Base-by-base conservation (phyloP, 139 green algal genomes). In the Chloropicon primus region DNA sequence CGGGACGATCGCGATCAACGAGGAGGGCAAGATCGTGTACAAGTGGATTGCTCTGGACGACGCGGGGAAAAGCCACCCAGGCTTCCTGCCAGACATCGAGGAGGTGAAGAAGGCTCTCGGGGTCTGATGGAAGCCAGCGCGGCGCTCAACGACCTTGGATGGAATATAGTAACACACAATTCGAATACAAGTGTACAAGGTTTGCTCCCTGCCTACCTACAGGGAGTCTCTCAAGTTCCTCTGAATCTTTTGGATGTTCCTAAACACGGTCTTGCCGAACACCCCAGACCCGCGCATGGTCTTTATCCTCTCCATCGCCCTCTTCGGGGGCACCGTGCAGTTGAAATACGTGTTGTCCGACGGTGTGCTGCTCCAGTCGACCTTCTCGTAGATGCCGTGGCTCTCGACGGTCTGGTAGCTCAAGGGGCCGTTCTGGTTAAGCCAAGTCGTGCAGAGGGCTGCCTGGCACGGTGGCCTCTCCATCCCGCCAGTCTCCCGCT, bases 21-120 rank as follows among this genome's bases (percentile, higher is more conserved):
- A 78, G 75, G 26, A 2, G 27, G 27, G 27, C 22, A 78, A 78
- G 26, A 28, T 78, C 21, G n/a, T 72, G 21, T 78, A 78, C 75
- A 25, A n/a, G 75, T 78, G 75, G 75, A 25, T 72, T 22, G 75
- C 27, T 2, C 3, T 72, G 75, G 74, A 29, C 74, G 41, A 62
- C 41, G 41, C 41, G 41, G 41, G 41, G 17, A 62, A 62, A 17
- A 62, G 41, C 41, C 41, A 62, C 41, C 41, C 41, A 5, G 41
- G 41, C 10, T 62, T 62, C 41, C 41, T 62, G 10, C 41, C 41
- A 62, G 41, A 62, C 17, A 5, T 62, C 41, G 41, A 17, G 10
- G 41, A 62, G 17, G 41, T 62, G 41, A 62, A 62, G 41, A 62
- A 62, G 41, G 41, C 41, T 62, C 41, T 62, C 10, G 41, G 41